Base-by-base conservation (phyloP, 1,139 yeast genomes). In the Pichia sp. region DNA sequence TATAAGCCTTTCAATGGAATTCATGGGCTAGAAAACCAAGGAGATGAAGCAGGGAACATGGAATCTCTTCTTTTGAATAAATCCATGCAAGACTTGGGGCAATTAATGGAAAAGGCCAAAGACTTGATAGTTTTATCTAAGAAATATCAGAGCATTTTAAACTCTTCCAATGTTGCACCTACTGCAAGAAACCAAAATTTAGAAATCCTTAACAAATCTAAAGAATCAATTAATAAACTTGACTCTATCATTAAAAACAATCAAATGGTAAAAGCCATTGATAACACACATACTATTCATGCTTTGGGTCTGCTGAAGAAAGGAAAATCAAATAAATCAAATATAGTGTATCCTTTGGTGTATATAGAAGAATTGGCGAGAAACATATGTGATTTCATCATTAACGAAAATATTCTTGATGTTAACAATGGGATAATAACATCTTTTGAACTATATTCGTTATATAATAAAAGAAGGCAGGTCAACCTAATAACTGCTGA, bases 11-110 rank as follows among this genome's bases (percentile, higher is more conserved):
- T 44, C 9, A 52, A 53, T 39, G 66, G 97, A 0, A 80, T 90
- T 7, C 81, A 80, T 53, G 86, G 86, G 1, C 67, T 90, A 27
- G 85, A 87, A 52, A 70, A 70, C 43, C 64, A 73, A 9, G 79
- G 81, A 39, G 82, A 77, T 49, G 67, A 69, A 38, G 75, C 76
- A 53, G 66, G 85, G 8, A 69, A 72, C 46, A 73, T 76, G 43
- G 84, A 82, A 51, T 86, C 85, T 47, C 59, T 71, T 27, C 71
- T 88, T 0, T 67, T 88, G 44, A 75, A 78, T 35, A 73, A 75
- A 33, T 88, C 96, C 0, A 65, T 90, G 37, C 84, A 81, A 45
- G 96, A 87, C 60, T 64, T 90, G 40, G 83, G 83, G 50, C 82
- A 83, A 39, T 67, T 90, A 43, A 81, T 87, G 82, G 72, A 79